Evolutionary conservation across 495 filamentous ascomycete genomes (phyloP).

Genomic region (Usnea hakonensis): DNA sequence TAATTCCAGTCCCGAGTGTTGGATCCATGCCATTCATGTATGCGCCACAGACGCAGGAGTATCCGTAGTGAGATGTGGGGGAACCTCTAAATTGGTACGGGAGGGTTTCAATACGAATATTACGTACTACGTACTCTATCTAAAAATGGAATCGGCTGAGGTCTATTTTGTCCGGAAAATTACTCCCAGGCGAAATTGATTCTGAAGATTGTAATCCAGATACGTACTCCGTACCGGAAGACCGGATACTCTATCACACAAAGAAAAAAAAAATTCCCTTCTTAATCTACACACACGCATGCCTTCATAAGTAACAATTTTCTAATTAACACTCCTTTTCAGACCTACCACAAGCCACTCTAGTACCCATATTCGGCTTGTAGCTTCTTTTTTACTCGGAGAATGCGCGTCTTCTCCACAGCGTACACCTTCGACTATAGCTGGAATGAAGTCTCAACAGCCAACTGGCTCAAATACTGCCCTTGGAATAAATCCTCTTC

Average conservation of each 20-base stretch:
- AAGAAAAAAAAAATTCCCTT: no score
- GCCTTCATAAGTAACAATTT: no score
- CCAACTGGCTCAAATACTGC: slow-evolving; percentile 98
- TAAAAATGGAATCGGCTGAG: no score
- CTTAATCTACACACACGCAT: no score
- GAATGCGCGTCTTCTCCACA: slow-evolving; percentile 92
- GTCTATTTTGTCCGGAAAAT: background rate
- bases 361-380: background rate
- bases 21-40: background rate
- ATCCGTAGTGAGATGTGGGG: background rate
- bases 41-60: background rate
- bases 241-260: no score
- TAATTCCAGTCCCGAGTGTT: background rate
- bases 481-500: slow-evolving; percentile 95
- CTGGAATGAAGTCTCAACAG: slow-evolving; percentile 98
- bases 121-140: no score
- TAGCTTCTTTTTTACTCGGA: background rate
- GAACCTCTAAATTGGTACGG: background rate
- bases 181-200: background rate
- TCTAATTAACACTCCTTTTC: no score
- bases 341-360: no score
- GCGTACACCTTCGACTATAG: slow-evolving; percentile 88
- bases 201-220: background rate
- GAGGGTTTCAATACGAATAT: background rate
- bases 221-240: no score